Percentiles rank a stretch among this genome's conserved stretches.
These are phyloP conservation scores for Verticillium tricorpus DNA, from an alignment of 2,329 filamentous ascomycete species.

Conservation along the genomic window DNA sequence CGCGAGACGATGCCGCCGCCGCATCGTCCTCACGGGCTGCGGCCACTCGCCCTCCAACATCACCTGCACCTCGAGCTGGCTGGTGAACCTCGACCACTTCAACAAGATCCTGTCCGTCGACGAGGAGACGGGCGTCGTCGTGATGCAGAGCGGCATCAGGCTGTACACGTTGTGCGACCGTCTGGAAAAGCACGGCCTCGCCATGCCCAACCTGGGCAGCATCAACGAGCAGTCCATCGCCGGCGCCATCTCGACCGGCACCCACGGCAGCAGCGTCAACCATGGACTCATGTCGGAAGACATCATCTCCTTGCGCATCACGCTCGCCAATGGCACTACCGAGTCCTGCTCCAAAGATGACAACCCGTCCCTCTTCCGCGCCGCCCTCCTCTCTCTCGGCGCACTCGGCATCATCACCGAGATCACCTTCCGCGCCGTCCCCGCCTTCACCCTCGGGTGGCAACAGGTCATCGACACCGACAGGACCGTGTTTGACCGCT, in stretches of 20 bases:
- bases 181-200: slow-evolving; percentile 71
- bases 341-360: slow-evolving; percentile 65
- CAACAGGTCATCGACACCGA: slow-evolving; percentile 73
- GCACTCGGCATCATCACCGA: slow-evolving; percentile 89
- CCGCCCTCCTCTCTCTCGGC: slow-evolving; percentile 80
- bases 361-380: slow-evolving; percentile 78
- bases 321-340: slow-evolving; percentile 73
- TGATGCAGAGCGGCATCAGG: slow-evolving; percentile 85
- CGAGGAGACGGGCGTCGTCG: slow-evolving; percentile 58
- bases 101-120: slow-evolving; percentile 69
- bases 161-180: slow-evolving; percentile 68
- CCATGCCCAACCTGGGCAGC: slow-evolving; percentile 87
- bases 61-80: slow-evolving; percentile 91
- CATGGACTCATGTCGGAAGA: slow-evolving; percentile 84
- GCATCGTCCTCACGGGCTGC: slow-evolving; percentile 82
- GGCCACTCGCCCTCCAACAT: slow-evolving; percentile 89
- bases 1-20: slow-evolving; percentile 74
- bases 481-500: slow-evolving; percentile 61
- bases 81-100: slow-evolving; percentile 87
- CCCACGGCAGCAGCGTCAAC: slow-evolving; percentile 79
- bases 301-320: slow-evolving; percentile 70
- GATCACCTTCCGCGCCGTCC: slow-evolving; percentile 77
- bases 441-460: slow-evolving; percentile 83
- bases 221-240: slow-evolving; percentile 94
- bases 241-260: slow-evolving; percentile 87